Base-by-base conservation (phyloP, 768 basidiomycete genomes). In the Suillus occidentalis region DNA sequence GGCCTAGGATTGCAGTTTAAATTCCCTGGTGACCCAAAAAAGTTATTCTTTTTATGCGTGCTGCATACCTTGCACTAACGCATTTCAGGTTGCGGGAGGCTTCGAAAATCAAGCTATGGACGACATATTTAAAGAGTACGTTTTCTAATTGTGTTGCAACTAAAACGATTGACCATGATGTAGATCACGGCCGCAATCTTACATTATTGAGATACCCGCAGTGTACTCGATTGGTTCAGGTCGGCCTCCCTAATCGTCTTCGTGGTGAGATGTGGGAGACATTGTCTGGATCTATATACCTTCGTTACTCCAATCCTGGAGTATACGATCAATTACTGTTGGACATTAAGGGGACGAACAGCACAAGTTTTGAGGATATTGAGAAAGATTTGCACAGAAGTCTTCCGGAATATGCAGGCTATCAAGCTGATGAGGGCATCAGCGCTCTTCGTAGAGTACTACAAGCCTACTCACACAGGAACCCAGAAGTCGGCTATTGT, bases 241-340 rank as follows among this genome's bases (percentile, higher is more conserved):
- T 99, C 61, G 97, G 97, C 56, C 83, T 99, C 4, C 97, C 97
- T 2, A 97, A 96, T 70, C 84, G 95, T 20, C 83, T 99, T 10
- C 87, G 97, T 28, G 97, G 97, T 16, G 97, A 99, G 76, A 90
- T 99, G 81, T 99, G 97, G 97, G 97, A 99, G 77, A 91, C 94
- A 0, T 84, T 98, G 14, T 97, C 95, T 5, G 97, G 97, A 0
- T 97, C 96, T 6, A 81, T 98, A 61, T 97, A 89, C 76, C 87
- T 97, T 20, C 94, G 97, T 14, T 95, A 90, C 72, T 82, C 87
- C 53, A 90, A 95, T 67, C 95, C 93, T 1, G 93, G 95, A 10
- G 84, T 85, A 62, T 99, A 97, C 74, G 83, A 87, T 14, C 81
- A 82, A 9, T 82, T 99, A 18, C 78, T 98, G 6, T 83, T 87